Conservation (phyloP, 176 grass and related monocot species). For the Coix lacrymajobi region DNA sequence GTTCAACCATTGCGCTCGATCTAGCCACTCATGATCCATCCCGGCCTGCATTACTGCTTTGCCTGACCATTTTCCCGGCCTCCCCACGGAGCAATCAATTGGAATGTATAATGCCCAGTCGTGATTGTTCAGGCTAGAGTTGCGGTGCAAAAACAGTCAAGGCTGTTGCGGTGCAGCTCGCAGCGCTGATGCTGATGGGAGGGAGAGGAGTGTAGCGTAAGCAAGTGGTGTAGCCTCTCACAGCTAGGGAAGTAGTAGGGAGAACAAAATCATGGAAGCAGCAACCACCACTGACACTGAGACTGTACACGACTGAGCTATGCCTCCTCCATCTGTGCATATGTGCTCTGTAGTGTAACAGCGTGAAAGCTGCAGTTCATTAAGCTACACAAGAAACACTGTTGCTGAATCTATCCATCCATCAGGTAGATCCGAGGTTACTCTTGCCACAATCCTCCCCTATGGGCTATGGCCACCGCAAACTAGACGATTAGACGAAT, state of each 20-base stretch:
- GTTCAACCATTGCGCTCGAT: constrained; percentile 5
- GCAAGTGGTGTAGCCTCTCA: constrained; percentile 13
- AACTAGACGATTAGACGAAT: not conserved
- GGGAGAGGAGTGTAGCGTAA: constrained; percentile 35
- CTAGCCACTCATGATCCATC: not conserved
- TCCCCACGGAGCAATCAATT: not conserved
- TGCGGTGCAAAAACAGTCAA: not conserved
- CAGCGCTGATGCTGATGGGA: too few species aligned
- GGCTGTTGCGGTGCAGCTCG: not conserved
- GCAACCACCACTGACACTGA: not conserved
- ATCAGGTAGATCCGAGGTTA: not conserved
- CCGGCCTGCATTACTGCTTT: constrained; percentile 14
- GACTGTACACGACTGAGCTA: not conserved
- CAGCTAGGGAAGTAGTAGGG: not conserved
- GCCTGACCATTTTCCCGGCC: constrained; percentile 36
- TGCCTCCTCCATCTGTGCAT: not conserved
- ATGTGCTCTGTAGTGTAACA: not conserved
- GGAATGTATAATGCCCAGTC: not conserved
- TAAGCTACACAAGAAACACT: not conserved
- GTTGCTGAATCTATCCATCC: not conserved
- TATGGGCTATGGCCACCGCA: not conserved
- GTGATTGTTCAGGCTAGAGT: constrained; percentile 11
- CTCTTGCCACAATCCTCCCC: not conserved
- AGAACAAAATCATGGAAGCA: constrained; percentile 22
- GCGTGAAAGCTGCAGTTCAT: not conserved